Percentiles rank a stretch among this genome's conserved stretches.
phyloP scores from a whole-genome alignment of 768 basidiomycete genomes.

The Collybiopsis luxurians region DNA sequence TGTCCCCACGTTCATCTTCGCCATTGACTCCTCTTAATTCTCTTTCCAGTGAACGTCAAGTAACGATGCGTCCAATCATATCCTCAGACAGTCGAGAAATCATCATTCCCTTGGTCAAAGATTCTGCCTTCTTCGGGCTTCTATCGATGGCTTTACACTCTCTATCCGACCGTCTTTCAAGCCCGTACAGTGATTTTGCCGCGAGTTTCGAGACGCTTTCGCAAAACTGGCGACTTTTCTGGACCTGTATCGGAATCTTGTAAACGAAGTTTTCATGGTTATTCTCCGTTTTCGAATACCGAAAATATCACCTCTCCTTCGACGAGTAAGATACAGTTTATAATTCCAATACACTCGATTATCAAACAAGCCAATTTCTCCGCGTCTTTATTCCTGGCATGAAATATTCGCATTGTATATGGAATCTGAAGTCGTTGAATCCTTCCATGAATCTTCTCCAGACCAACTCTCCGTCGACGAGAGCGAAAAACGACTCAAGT shows the following conservation, averaged over 20 bases:
- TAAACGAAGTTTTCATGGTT: slow-evolving; percentile 35
- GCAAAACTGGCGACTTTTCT: slow-evolving; percentile 35
- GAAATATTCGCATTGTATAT: slow-evolving; percentile 87
- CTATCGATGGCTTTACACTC: slow-evolving; percentile 60
- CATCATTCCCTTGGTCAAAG: slow-evolving; percentile 77
- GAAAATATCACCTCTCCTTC: slow-evolving; percentile 28
- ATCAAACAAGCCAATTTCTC: too few relatives aligned
- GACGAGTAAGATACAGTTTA: slow-evolving; percentile 14
- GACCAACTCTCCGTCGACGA: slow-evolving; percentile 76
- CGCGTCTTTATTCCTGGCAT: slow-evolving; percentile 74
- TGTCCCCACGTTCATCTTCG: background rate
- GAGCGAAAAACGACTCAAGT: slow-evolving; percentile 59
- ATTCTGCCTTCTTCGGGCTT: slow-evolving; percentile 76
- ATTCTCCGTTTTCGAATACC: slow-evolving; percentile 42
- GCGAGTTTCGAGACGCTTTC: slow-evolving; percentile 36
- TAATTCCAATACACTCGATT: too few relatives aligned
- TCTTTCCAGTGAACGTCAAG: background rate
- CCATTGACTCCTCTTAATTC: background rate
- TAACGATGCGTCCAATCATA: background rate
- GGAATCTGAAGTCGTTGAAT: slow-evolving; percentile 85
- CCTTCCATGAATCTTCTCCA: slow-evolving; percentile 54
- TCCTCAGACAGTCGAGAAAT: slow-evolving; percentile 40
- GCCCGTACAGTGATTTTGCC: slow-evolving; percentile 50
- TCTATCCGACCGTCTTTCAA: slow-evolving; percentile 45
- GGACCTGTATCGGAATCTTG: slow-evolving; percentile 39